Conservation (phyloP, 2,329 filamentous ascomycete genomes). For the Onygenales sp. region DNA sequence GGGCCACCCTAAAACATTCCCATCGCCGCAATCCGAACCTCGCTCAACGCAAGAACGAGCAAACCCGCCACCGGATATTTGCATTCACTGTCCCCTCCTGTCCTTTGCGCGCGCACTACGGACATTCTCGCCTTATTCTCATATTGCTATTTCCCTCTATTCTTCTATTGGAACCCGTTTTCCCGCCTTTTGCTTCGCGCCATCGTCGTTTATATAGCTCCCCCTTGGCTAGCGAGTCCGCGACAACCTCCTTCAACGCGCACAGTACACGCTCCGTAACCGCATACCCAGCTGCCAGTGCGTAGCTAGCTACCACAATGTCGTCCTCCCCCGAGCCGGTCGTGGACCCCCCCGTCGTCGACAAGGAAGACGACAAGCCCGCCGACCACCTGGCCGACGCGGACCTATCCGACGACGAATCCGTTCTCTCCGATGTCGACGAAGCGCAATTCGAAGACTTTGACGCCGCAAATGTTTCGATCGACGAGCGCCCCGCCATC, state of each 20-base stretch:
- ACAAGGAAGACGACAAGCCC: slow-evolving; percentile 9
- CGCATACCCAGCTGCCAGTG: too few relatives aligned
- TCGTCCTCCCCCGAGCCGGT: slow-evolving; percentile 29
- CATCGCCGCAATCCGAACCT: too few relatives aligned
- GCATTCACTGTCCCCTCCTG: background rate
- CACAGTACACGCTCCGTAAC: too few relatives aligned
- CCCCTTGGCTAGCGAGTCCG: too few relatives aligned
- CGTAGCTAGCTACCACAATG: slow-evolving; percentile 17
- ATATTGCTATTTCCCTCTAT: background rate
- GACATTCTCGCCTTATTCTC: background rate
- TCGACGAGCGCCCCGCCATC: slow-evolving; percentile 50
- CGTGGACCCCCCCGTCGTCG: slow-evolving; percentile 8
- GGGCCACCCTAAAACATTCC: too few relatives aligned
- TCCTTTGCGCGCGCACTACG: too few relatives aligned
- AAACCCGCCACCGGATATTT: background rate
- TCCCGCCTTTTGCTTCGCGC: background rate
- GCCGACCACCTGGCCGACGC: slow-evolving; percentile 25
- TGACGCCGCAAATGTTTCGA: slow-evolving; percentile 50
- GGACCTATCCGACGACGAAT: slow-evolving; percentile 50
- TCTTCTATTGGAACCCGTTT: slow-evolving; percentile 8
- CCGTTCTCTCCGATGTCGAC: slow-evolving; percentile 54
- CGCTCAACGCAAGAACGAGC: background rate
- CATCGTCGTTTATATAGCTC: too few relatives aligned
- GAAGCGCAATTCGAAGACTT: slow-evolving; percentile 58
- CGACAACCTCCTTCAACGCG: too few relatives aligned